Evolutionary conservation across 768 basidiomycete genomes (phyloP).

Genomic region (Rhodocollybia butyracea): DNA sequence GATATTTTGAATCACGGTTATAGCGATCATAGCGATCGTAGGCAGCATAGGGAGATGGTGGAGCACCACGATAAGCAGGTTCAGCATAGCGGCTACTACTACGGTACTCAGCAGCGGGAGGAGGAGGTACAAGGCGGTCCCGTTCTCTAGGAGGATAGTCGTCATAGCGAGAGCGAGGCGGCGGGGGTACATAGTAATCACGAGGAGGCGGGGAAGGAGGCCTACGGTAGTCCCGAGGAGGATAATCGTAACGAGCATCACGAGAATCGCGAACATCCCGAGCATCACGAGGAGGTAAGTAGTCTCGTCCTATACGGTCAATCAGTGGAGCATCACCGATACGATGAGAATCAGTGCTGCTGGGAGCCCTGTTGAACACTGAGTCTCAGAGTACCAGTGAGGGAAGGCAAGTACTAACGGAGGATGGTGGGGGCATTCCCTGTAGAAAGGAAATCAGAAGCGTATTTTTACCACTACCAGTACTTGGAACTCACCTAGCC

Average conservation of each 20-base stretch:
- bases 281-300: conserved; percentile 32
- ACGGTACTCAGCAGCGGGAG: conserved; percentile 47
- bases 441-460: conserved; percentile 21
- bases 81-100: conserved; percentile 54
- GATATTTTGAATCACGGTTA: conserved; percentile 52
- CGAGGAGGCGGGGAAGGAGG: conserved; percentile 55
- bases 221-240: conserved; percentile 59
- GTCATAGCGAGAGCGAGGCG: conserved; percentile 60
- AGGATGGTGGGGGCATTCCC: conserved; percentile 68
- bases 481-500: conserved; percentile 60
- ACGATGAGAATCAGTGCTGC: conserved; percentile 38
- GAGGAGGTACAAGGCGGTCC: conserved; percentile 46
- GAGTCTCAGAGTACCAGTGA: conserved; percentile 4
- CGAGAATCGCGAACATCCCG: conserved; percentile 38
- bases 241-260: conserved; percentile 61
- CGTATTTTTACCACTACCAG: not conserved
- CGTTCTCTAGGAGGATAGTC: conserved; percentile 62
- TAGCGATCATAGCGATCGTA: conserved; percentile 61
- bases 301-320: conserved; percentile 58
- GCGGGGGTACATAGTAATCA: conserved; percentile 55
- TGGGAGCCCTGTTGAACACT: conserved; percentile 17
- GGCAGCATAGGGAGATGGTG: conserved; percentile 42
- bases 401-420: conserved; percentile 39
- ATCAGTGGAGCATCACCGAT: conserved; percentile 52
- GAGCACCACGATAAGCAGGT: conserved; percentile 47